A percentile compares a stretch with the other conserved stretches of the same genome.
These are phyloP conservation scores for Scedosporium apiospermum DNA, from an alignment of 2,329 filamentous ascomycete species.

Conservation along the genomic window DNA sequence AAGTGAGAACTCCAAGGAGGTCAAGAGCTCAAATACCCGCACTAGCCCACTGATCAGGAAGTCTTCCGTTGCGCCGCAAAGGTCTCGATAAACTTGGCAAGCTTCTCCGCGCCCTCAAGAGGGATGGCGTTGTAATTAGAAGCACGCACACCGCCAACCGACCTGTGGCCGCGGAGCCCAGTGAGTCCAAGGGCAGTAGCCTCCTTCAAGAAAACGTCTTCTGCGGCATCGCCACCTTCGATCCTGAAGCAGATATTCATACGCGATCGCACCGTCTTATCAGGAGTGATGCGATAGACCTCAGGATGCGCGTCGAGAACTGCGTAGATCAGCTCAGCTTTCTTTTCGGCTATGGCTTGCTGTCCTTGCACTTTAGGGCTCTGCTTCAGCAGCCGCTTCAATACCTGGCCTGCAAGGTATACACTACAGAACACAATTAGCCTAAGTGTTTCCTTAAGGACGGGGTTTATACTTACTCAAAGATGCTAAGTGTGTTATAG, in stretches of 20 bases:
- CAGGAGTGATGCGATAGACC: conserved; percentile 69
- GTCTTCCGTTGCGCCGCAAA: conserved; percentile 29
- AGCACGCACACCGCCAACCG: conserved; percentile 75
- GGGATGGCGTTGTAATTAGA: conserved; percentile 41
- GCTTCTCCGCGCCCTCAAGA: too few relatives aligned
- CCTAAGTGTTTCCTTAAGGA: conserved; percentile 2
- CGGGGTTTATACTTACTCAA: too few relatives aligned
- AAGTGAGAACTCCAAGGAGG: too few relatives aligned
- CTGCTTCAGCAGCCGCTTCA: conserved; percentile 60
- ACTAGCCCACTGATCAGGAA: too few relatives aligned
- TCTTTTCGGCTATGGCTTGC: conserved; percentile 60
- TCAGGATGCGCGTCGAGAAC: conserved; percentile 53
- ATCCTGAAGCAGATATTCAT: conserved; percentile 97
- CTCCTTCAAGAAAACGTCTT: conserved; percentile 71
- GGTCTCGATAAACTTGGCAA: conserved; percentile 43
- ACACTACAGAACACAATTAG: conserved; percentile 41
- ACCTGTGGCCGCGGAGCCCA: conserved; percentile 82
- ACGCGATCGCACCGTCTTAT: conserved; percentile 65
- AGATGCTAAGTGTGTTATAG: too few relatives aligned
- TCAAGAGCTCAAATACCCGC: too few relatives aligned
- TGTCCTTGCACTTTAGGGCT: conserved; percentile 60
- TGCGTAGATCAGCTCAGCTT: conserved; percentile 67
- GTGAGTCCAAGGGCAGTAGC: conserved; percentile 59
- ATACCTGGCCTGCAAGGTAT: conserved; percentile 77
- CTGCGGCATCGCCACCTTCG: conserved; percentile 55